These are phyloP conservation scores for Chlamydomonas sp. DNA, from an alignment of 139 green algal species.

Conservation along the genomic window DNA sequence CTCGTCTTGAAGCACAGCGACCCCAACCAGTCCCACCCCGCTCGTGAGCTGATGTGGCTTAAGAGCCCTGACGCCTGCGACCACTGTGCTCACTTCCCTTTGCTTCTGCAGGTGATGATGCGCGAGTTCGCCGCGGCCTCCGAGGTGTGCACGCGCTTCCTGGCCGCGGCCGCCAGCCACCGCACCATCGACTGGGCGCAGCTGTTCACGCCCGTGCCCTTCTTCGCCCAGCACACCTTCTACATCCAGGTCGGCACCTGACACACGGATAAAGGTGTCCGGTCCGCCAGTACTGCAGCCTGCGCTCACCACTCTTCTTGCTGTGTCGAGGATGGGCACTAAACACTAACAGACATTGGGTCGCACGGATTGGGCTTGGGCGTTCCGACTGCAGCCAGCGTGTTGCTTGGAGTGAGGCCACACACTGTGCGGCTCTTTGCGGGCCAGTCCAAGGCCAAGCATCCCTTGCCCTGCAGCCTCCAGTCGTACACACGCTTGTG, in stretches of 20 bases:
- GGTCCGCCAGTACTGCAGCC: too few relatives aligned
- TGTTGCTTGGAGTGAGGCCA: too few relatives aligned
- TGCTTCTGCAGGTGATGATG: slow-evolving; percentile 46
- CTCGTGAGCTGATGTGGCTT: too few relatives aligned
- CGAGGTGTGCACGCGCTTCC: slow-evolving; percentile 61
- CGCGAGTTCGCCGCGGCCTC: slow-evolving; percentile 72
- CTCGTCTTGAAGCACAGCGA: too few relatives aligned
- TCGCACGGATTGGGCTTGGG: too few relatives aligned
- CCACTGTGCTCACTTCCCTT: neutral
- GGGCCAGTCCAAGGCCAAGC: neutral
- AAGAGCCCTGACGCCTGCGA: neutral
- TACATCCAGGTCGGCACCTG: slow-evolving; percentile 75
- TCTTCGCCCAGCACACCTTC: slow-evolving; percentile 86
- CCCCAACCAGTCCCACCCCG: too few relatives aligned
- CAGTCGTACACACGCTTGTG: too few relatives aligned
- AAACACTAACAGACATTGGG: too few relatives aligned
- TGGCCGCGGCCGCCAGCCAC: slow-evolving; percentile 11
- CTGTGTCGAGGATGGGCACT: too few relatives aligned
- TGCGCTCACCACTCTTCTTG: too few relatives aligned
- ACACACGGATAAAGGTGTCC: too few relatives aligned
- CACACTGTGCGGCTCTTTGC: neutral
- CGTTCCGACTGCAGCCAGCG: too few relatives aligned
- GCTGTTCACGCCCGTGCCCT: slow-evolving; percentile 73
- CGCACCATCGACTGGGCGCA: slow-evolving; percentile 57
- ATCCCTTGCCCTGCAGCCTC: neutral